phyloP scores from a whole-genome alignment of 2,329 filamentous ascomycete genomes.

The Chaetoscypha palmicola region DNA sequence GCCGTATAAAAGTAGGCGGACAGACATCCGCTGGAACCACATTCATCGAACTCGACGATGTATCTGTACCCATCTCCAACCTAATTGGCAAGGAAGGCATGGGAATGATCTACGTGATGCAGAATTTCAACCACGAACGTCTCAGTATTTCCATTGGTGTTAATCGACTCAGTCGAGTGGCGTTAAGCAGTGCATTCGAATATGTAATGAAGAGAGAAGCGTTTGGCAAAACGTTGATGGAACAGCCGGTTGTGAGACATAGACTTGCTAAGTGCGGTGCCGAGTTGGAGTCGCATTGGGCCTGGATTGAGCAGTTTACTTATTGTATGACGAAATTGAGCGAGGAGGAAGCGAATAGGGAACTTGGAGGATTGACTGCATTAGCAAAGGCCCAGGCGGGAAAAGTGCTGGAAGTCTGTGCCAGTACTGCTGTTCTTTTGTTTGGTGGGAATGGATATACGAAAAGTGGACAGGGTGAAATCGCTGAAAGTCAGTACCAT shows the following conservation, averaged over 20 bases:
- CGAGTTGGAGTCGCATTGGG: slow-evolving; percentile 60
- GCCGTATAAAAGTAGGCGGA: slow-evolving; percentile 59
- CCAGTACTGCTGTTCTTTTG: slow-evolving; percentile 59
- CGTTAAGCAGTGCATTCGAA: slow-evolving; percentile 50
- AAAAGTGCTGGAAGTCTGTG: slow-evolving; percentile 65
- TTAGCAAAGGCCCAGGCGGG: slow-evolving; percentile 66
- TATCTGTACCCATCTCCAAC: slow-evolving; percentile 63
- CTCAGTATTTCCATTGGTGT: slow-evolving; percentile 58
- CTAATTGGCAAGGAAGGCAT: slow-evolving; percentile 62
- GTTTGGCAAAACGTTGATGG: slow-evolving; percentile 61
- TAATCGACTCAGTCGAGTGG: slow-evolving; percentile 55
- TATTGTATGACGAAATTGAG: slow-evolving; percentile 59
- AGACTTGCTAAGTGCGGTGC: slow-evolving; percentile 64
- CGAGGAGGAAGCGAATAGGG: slow-evolving; percentile 51
- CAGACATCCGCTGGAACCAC: slow-evolving; percentile 62
- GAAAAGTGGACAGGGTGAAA: slow-evolving; percentile 60
- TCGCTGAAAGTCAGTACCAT: slow-evolving; percentile 57
- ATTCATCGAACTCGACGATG: slow-evolving; percentile 70
- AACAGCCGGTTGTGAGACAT: slow-evolving; percentile 68
- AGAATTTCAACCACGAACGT: slow-evolving; percentile 75
- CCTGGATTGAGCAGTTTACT: slow-evolving; percentile 66
- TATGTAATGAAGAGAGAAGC: slow-evolving; percentile 61
- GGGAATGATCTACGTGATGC: slow-evolving; percentile 71
- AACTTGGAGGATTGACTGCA: slow-evolving; percentile 66
- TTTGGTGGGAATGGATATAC: slow-evolving; percentile 73